Evolutionary conservation across 305 asterid species (phyloP).

Genomic region (Fraxinus dipetala): DNA sequence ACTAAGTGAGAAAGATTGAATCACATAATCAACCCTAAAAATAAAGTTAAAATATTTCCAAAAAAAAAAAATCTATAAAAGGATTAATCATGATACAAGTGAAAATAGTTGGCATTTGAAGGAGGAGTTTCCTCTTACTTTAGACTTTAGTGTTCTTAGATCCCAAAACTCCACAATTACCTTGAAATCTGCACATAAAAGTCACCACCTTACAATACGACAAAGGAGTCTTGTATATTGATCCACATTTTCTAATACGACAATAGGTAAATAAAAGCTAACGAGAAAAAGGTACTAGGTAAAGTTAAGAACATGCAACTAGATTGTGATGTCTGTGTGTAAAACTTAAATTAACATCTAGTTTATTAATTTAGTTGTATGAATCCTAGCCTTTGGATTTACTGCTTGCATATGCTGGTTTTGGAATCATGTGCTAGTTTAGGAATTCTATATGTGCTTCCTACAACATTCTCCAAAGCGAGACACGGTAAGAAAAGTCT

Average conservation of each 20-base stretch:
- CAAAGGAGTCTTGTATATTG: not conserved
- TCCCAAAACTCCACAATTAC: not conserved
- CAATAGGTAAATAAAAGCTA: not conserved
- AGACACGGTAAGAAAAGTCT: not conserved
- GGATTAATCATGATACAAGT: not conserved
- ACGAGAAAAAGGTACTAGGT: not conserved
- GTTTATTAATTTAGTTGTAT: not conserved
- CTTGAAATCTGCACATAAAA: constrained; percentile 5
- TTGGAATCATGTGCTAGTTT: not conserved
- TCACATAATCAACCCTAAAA: not conserved
- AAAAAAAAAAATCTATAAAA: not conserved
- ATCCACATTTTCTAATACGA: not conserved
- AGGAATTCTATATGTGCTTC: not conserved
- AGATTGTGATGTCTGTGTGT: not conserved
- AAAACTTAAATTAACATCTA: not conserved
- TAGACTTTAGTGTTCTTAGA: not conserved
- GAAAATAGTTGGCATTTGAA: not conserved
- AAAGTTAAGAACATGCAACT: not conserved
- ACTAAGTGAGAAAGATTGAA: not conserved
- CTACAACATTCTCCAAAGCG: not conserved
- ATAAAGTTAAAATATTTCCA: not conserved
- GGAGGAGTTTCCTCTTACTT: not conserved
- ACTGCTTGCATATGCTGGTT: not conserved
- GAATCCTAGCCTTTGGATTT: not conserved
- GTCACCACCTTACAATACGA: not conserved